Conservation (phyloP, 225 moss, liverwort and hornwort species). For the Asterella californica region DNA sequence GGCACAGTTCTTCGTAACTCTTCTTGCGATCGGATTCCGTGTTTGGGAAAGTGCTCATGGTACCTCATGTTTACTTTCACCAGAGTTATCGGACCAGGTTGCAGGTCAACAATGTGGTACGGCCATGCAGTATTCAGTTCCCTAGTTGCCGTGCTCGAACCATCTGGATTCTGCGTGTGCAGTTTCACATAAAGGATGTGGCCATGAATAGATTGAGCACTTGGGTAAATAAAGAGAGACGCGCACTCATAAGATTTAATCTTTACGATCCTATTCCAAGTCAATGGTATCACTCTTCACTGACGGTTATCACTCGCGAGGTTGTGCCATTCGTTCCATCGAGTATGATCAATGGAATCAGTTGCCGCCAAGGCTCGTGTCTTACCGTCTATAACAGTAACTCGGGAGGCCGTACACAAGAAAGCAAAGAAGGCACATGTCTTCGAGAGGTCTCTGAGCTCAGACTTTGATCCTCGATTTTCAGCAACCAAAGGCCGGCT, state of each 20-base stretch:
- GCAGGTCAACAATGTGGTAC: neutral
- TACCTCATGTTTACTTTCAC: neutral
- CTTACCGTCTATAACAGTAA: neutral
- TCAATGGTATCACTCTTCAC: neutral
- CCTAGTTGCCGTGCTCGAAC: neutral
- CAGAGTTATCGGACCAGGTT: neutral
- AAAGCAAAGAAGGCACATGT: neutral
- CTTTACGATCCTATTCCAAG: neutral
- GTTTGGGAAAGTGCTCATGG: too few relatives aligned
- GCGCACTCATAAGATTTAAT: neutral
- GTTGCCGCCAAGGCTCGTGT: neutral
- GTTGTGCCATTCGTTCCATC: neutral
- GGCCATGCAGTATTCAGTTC: neutral
- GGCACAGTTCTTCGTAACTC: neutral
- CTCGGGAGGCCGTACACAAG: neutral
- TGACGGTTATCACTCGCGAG: neutral
- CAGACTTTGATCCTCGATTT: neutral
- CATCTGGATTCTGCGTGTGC: neutral
- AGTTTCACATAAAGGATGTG: neutral
- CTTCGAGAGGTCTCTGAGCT: neutral
- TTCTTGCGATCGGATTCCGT: too few relatives aligned
- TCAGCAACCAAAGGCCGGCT: neutral
- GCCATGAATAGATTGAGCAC: neutral
- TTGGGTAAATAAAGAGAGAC: neutral
- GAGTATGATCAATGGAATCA: neutral